Conservation (phyloP, 352 stramenopile species). For the Plasmopara viticola region DNA sequence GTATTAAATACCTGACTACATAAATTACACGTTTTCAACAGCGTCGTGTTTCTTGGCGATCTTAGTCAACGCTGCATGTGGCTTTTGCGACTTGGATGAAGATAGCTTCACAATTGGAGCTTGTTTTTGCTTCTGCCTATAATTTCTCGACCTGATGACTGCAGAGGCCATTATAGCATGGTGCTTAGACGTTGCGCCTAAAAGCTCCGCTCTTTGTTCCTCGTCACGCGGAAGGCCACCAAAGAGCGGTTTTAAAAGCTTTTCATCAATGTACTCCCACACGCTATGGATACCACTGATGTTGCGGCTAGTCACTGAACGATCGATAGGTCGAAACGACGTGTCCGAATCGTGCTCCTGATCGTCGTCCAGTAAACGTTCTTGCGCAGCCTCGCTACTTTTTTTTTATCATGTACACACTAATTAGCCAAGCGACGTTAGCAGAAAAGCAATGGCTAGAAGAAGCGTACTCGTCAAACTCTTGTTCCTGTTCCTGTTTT, state of each 20-base stretch:
- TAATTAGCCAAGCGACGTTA: background rate
- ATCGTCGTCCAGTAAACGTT: conserved; percentile 51
- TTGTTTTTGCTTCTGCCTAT: conserved; percentile 8
- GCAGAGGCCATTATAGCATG: conserved; percentile 8
- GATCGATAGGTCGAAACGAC: conserved; percentile 38
- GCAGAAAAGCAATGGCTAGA: conserved; percentile 2
- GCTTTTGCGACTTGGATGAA: conserved; percentile 17
- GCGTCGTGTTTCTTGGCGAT: conserved; percentile 46
- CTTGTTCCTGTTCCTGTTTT: conserved; percentile 27
- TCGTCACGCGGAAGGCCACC: conserved; percentile 35
- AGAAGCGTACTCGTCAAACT: conserved; percentile 46
- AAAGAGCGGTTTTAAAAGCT: conserved; percentile 71
- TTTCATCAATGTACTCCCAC: conserved; percentile 62
- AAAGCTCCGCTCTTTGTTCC: conserved; percentile 16
- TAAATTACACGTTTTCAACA: conserved; percentile 17
- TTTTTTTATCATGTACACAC: background rate
- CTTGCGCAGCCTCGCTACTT: conserved; percentile 33
- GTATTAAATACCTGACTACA: conserved; percentile 10
- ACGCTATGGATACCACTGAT: conserved; percentile 49
- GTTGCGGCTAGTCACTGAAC: conserved; percentile 19
- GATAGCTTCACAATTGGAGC: conserved; percentile 9
- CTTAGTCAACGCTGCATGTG: conserved; percentile 43
- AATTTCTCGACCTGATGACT: conserved; percentile 14
- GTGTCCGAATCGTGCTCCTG: conserved; percentile 44
- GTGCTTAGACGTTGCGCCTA: conserved; percentile 16